phyloP scores from a whole-genome alignment of 2,329 filamentous ascomycete genomes.

The Xylaria arbuscula region DNA sequence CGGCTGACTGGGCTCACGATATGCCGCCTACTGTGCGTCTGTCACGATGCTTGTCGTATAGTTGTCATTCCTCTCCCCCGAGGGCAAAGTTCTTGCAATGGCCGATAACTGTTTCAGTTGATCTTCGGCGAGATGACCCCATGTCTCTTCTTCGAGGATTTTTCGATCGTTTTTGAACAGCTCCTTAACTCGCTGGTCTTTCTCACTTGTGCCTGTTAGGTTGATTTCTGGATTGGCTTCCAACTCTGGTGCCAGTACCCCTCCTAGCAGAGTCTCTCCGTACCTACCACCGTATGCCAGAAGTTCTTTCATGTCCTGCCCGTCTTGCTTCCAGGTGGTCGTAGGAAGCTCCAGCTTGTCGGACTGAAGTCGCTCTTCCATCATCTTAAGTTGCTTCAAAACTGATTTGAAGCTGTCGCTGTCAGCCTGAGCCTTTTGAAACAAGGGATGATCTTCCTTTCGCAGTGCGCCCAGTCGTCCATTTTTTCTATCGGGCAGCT shows the following conservation, averaged over 20 bases:
- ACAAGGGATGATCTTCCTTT: slow-evolving; percentile 45
- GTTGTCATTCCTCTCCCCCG: slow-evolving; percentile 1
- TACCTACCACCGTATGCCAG: slow-evolving; percentile 49
- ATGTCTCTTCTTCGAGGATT: slow-evolving; percentile 40
- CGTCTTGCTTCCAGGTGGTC: slow-evolving; percentile 51
- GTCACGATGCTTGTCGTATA: background rate
- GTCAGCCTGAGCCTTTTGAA: slow-evolving; percentile 41
- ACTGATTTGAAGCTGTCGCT: slow-evolving; percentile 45
- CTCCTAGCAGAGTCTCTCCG: slow-evolving; percentile 49
- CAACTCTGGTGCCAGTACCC: slow-evolving; percentile 40
- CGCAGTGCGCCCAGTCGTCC: slow-evolving; percentile 11
- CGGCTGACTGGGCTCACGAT: background rate
- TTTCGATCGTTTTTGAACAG: slow-evolving; percentile 49
- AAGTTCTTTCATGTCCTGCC: slow-evolving; percentile 48
- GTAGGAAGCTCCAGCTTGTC: slow-evolving; percentile 44
- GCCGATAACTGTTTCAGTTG: slow-evolving; percentile 43
- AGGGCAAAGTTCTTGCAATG: slow-evolving; percentile 40
- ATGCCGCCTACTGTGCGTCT: background rate
- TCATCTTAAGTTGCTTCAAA: slow-evolving; percentile 47
- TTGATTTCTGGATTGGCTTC: slow-evolving; percentile 35
- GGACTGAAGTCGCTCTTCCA: slow-evolving; percentile 44
- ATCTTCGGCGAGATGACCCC: slow-evolving; percentile 45
- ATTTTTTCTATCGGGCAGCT: background rate
- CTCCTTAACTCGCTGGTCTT: slow-evolving; percentile 45
- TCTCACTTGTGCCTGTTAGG: slow-evolving; percentile 40